Evolutionary conservation across 495 filamentous ascomycete species (phyloP), one percentile per base, ranked within the genome.

Genomic region (Massariosphaeria phaeospora): DNA sequence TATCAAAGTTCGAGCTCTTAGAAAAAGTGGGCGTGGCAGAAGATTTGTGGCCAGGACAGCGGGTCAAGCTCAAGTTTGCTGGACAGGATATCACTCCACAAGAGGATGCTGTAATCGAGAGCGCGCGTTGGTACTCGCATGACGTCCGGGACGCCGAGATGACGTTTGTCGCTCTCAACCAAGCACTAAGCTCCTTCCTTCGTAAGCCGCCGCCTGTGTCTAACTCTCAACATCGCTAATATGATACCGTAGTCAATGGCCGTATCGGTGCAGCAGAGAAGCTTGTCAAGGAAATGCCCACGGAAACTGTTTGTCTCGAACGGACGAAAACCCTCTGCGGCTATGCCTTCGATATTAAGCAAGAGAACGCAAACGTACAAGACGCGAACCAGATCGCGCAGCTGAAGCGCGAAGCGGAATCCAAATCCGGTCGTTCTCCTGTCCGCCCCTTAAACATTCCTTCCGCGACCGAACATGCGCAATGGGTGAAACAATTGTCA

Each of bases 51-150:
- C 69, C 69, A 11, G 66, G 67, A 2, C 45, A 64, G 20, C 61
- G 65, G 1, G 63, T 69, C 21, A 55, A 57, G 10, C 20, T 41
- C 1, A 46, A 39, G 18, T 63, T 70, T 30, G 31, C 47, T 15
- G 51, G 47, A 7, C 41, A 48, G 6, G 29, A 54, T 1, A 13
- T 62, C 3, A 34, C 43, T 12, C 67, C 69, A 12, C 69, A 79
- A 44, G 88, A 95, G 52, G 79, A 86, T 41, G 71, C 78, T 35
- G 72, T 96, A 52, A 89, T 96, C 43, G 78, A 84, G 31, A 81
- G 84, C 48, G 67, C 96, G 49, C 86, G 95, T 61, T 98, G 93
- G 93, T 84, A 88, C 65, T 69, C 86, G 54, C 72, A 84, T 39
- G 74, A 88, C 12, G 82, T 85, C 23, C 83, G 77, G 1, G 75